Percentiles rank a stretch among this genome's conserved stretches.
phyloP scores from a whole-genome alignment of 257 asterid genomes.

The Striga asiatica region DNA sequence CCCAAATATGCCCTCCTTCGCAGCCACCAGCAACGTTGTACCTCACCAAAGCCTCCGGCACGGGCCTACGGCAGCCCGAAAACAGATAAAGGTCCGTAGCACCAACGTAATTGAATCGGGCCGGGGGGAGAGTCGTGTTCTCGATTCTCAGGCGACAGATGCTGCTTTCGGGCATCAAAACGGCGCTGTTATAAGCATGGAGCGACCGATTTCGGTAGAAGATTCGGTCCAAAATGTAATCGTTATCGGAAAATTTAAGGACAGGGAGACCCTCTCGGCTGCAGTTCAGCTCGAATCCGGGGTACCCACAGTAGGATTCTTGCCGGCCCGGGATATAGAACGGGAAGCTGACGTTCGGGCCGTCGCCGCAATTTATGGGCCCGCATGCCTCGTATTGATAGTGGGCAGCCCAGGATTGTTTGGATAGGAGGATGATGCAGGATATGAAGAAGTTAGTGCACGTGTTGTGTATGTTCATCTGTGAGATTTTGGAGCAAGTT shows the following conservation, averaged over 20 bases:
- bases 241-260: conserved; percentile 19
- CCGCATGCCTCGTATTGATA: conserved; percentile 31
- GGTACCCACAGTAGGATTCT: conserved; percentile 39
- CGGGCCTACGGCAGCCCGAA: neutral
- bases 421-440: conserved; percentile 18
- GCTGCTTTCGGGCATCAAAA: neutral
- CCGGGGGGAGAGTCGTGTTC: conserved; percentile 14
- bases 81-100: conserved; percentile 12
- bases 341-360: conserved; percentile 48
- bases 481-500: neutral
- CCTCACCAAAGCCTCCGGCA: neutral
- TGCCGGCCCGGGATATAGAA: conserved; percentile 28
- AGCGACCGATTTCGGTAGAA: conserved; percentile 14
- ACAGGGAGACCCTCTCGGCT: conserved; percentile 22
- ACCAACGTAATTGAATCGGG: neutral
- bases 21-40: neutral
- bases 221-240: conserved; percentile 26
- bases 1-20: neutral
- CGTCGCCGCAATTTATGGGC: conserved; percentile 24
- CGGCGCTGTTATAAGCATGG: conserved; percentile 21
- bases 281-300: conserved; percentile 30
- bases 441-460: neutral
- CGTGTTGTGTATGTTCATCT: neutral
- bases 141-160: conserved; percentile 26
- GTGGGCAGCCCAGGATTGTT: conserved; percentile 25